Evolutionary conservation across 768 basidiomycete genomes (phyloP).

Genomic region (Chiua virens): DNA sequence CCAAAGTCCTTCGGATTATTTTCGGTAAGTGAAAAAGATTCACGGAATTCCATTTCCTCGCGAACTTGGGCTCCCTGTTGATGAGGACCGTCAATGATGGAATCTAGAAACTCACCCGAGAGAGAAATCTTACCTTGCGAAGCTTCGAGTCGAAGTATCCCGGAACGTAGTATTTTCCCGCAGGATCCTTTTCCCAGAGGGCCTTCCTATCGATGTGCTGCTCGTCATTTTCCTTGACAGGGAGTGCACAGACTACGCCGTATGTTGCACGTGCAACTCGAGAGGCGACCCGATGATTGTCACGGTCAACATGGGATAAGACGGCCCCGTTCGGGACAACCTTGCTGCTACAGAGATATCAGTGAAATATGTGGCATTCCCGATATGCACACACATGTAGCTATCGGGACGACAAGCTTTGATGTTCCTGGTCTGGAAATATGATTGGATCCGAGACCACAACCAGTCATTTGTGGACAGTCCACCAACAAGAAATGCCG

Average conservation of each 20-base stretch:
- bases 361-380: background rate
- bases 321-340: background rate
- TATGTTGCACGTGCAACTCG: too few relatives aligned
- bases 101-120: background rate
- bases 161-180: constrained; percentile 9
- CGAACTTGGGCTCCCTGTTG: constrained; percentile 5
- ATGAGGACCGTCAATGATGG: background rate
- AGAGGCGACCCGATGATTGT: too few relatives aligned
- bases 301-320: too few relatives aligned
- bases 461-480: constrained; percentile 6
- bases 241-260: too few relatives aligned
- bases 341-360: background rate
- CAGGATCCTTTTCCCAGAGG: constrained; percentile 8
- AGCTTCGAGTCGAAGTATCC: constrained; percentile 14
- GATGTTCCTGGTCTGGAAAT: constrained; percentile 3
- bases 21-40: too few relatives aligned
- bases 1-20: too few relatives aligned
- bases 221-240: background rate
- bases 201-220: constrained; percentile 9
- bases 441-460: constrained; percentile 7
- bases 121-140: constrained; percentile 1
- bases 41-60: too few relatives aligned
- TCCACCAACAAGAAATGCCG: constrained; percentile 15
- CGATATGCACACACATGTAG: constrained; percentile 2
- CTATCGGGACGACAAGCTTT: constrained; percentile 5